Base-by-base conservation (phyloP, 805 yeast genomes). In the Teunomyces lycoperdinae region DNA sequence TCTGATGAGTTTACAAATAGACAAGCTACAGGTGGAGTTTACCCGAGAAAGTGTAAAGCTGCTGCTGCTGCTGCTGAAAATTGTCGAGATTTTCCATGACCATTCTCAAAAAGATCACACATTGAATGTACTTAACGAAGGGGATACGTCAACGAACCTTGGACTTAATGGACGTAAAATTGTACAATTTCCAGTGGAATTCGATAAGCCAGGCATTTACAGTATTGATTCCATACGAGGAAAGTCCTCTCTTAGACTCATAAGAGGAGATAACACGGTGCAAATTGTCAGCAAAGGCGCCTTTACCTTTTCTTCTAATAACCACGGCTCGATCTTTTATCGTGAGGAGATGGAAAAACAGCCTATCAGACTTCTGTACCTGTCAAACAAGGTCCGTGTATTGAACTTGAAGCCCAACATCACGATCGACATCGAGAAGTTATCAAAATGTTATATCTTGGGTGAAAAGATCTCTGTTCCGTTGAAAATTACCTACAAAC, bases 391-490 rank as follows among this genome's bases (percentile, higher is more conserved):
- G 14, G 17, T 38, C 6, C 41, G 41, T 20, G 41, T 38, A 29
- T 26, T 20, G 27, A 38, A 26, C 41, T 20, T 64, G 5, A 60
- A 55, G 31, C 76, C 76, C 9, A 51, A 58, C 4, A 44, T 69
- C 0, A 14, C 35, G 1, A 41, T 62, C 4, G 42, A 52, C 0
- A 20, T 58, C 3, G 49, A 35, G 8, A 43, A 38, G 10, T 34
- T 45, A 2, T 46, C 56, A 1, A 46, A 45, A 10, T 28, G 53
- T 2, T 38, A 66, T 3, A 50, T 66, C 4, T 44, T 70, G 1
- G 73, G 74, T 2, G 76, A 70, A 48, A 63, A 59, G 46, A 43
- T 67, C 2, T 14, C 50, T 0, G 35, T 67, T 0, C 57, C 64
- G 0, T 54, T 67, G 13, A 44, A 45, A 7, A 51, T 68, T 14